Percentiles rank a stretch among this genome's conserved stretches.
Conservation (phyloP, 148 eudicot genomes). For the Beta vulgaris region DNA sequence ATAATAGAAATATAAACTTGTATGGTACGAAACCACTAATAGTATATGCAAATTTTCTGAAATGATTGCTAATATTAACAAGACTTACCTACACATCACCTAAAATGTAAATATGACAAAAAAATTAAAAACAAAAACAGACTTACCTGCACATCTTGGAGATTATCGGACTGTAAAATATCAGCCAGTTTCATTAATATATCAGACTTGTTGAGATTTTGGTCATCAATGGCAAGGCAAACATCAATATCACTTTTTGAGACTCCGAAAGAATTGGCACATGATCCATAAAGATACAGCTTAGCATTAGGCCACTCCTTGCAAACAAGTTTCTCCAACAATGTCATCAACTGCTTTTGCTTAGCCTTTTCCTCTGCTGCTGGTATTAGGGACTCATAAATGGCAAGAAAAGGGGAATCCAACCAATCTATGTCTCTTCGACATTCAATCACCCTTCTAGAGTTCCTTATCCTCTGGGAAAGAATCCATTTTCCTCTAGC, state of each 20-base stretch:
- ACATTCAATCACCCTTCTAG: conserved; percentile 47
- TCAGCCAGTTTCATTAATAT: conserved; percentile 83
- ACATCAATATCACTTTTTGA: conserved; percentile 94
- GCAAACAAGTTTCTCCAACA: conserved; percentile 69
- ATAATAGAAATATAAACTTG: too few species aligned
- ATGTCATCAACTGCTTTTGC: conserved; percentile 64
- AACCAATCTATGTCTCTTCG: conserved; percentile 61
- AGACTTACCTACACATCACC: too few species aligned
- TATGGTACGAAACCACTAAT: too few species aligned
- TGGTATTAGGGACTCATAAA: conserved; percentile 73
- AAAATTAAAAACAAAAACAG: too few species aligned
- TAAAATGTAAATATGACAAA: too few species aligned
- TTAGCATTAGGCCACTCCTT: conserved; percentile 90
- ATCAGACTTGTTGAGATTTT: conserved; percentile 58
- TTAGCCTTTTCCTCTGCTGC: conserved; percentile 80
- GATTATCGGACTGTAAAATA: conserved; percentile 65
- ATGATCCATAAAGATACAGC: conserved; percentile 80
- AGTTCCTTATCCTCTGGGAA: conserved; percentile 59
- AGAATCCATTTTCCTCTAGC: conserved; percentile 70
- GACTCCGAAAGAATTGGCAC: conserved; percentile 92
- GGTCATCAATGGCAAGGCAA: conserved; percentile 67
- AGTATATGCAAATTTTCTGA: too few species aligned
- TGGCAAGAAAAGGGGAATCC: conserved; percentile 51
- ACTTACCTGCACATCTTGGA: conserved; percentile 93
- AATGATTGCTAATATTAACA: not conserved